phyloP scores from a whole-genome alignment of 148 eudicot genomes.

The Hydrangea macrophylla region DNA sequence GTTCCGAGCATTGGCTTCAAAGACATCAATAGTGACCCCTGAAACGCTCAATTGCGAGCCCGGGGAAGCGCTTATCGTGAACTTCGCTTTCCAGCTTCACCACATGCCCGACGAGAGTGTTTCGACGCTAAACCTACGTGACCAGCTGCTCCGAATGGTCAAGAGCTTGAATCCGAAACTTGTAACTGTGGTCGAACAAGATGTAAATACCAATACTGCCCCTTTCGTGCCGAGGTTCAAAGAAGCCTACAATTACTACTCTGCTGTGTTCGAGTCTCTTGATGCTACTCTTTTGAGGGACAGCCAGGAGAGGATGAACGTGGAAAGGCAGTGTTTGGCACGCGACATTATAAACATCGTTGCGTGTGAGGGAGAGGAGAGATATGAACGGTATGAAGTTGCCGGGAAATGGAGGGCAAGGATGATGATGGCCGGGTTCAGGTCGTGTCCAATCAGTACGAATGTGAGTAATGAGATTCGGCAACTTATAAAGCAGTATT shows the following conservation, averaged over 20 bases:
- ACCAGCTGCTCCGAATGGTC: conserved; percentile 85
- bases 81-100: conserved; percentile 92
- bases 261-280: conserved; percentile 75
- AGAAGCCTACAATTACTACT: conserved; percentile 76
- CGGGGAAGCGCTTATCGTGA: conserved; percentile 73
- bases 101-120: conserved; percentile 99
- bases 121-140: conserved; percentile 69
- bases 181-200: conserved; percentile 89
- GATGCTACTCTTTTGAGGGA: conserved; percentile 76
- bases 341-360: conserved; percentile 80
- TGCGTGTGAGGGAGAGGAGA: conserved; percentile 94
- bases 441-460: conserved; percentile 36
- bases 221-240: conserved; percentile 73
- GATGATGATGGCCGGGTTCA: conserved; percentile 96
- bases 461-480: conserved; percentile 37
- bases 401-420: conserved; percentile 96
- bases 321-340: conserved; percentile 89
- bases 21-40: conserved; percentile 48
- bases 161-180: conserved; percentile 76
- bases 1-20: conserved; percentile 61
- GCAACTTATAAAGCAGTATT: conserved; percentile 52
- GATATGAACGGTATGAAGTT: conserved; percentile 91
- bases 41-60: conserved; percentile 39
- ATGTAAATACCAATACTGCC: conserved; percentile 87
- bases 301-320: conserved; percentile 84